These are phyloP conservation scores for Talaromyces thailandensis DNA, from an alignment of 495 filamentous ascomycete species.

Conservation along the genomic window DNA sequence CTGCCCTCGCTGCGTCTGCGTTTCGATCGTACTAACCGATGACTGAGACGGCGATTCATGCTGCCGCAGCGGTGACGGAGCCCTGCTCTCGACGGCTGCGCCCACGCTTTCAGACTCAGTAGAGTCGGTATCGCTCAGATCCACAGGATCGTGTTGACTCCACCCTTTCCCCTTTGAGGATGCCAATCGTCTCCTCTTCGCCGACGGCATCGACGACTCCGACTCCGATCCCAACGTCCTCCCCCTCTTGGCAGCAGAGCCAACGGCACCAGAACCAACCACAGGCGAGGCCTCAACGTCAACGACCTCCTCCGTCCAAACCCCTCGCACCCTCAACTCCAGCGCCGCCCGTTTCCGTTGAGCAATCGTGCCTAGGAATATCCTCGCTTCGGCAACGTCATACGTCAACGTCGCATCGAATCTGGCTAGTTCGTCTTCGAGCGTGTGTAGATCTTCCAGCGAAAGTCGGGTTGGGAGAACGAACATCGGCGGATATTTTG, in stretches of 20 bases:
- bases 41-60: neutral
- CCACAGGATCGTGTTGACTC: neutral
- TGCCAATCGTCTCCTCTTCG: conserved; percentile 18
- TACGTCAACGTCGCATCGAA: conserved; percentile 54
- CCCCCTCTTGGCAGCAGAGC: neutral
- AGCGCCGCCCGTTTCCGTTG: conserved; percentile 62
- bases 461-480: conserved; percentile 65
- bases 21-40: neutral
- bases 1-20: neutral
- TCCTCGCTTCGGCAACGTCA: conserved; percentile 58
- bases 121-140: neutral
- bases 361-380: conserved; percentile 64
- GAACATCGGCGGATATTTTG: conserved; percentile 51
- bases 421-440: conserved; percentile 53
- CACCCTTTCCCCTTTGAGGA: conserved; percentile 25
- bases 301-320: conserved; percentile 47
- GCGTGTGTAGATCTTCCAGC: conserved; percentile 46
- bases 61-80: neutral
- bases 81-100: neutral
- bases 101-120: neutral
- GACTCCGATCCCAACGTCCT: conserved; percentile 9
- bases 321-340: conserved; percentile 60
- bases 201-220: neutral
- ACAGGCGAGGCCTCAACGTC: conserved; percentile 3
- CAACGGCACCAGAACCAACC: neutral